These are phyloP conservation scores for Yarrowia sp. DNA, from an alignment of 805 yeast genomes.

Conservation along the genomic window DNA sequence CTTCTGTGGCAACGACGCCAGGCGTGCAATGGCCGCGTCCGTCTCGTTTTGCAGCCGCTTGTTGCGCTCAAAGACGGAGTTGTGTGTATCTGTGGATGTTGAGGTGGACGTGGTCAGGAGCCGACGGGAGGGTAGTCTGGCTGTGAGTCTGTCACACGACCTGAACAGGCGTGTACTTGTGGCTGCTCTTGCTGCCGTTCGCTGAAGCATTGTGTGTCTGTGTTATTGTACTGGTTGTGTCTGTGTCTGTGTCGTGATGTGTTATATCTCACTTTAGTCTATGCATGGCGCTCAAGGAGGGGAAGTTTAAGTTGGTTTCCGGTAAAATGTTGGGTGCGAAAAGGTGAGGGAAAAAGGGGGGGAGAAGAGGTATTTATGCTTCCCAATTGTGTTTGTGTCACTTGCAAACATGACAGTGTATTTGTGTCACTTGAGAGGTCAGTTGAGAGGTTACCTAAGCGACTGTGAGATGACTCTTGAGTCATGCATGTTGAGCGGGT, in stretches of 20 bases:
- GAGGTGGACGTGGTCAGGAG: background rate
- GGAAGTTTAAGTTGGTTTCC: background rate
- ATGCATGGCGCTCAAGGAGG: background rate
- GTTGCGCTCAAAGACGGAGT: background rate
- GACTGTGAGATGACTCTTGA: no score
- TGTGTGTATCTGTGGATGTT: background rate
- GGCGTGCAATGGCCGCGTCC: background rate
- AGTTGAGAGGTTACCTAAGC: no score
- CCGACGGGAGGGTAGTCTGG: no score
- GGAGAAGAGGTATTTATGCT: background rate
- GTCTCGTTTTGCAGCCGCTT: constrained; percentile 7
- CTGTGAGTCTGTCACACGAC: no score
- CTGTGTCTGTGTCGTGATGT: background rate
- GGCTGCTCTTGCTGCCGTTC: no score
- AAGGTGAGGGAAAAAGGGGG: background rate
- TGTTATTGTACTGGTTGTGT: background rate
- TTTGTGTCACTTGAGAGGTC: no score
- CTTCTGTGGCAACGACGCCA: constrained; percentile 4
- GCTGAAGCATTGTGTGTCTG: background rate
- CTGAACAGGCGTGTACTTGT: no score
- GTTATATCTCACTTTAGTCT: no score
- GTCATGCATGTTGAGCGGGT: no score
- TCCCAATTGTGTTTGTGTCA: background rate
- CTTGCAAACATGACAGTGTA: no score
- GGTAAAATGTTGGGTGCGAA: background rate